phyloP scores from a whole-genome alignment of 2,329 filamentous ascomycete species.

The Hymenoscyphus scutula region DNA sequence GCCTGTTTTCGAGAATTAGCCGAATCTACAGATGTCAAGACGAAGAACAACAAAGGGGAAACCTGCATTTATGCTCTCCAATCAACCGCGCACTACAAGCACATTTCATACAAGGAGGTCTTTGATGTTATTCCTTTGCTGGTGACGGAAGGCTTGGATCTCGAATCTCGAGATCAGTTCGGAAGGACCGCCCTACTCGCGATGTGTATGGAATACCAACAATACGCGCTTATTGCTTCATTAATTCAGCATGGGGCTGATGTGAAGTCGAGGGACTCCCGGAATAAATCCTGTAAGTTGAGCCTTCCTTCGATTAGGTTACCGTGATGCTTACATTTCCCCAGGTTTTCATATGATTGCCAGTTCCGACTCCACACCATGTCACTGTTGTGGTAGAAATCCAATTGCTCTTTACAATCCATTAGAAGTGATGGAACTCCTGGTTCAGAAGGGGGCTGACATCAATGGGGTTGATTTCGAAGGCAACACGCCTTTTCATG shows the following conservation, averaged over 20 bases:
- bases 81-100: no score
- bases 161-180: constrained; percentile 12
- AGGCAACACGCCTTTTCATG: constrained; percentile 14
- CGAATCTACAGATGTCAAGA: constrained; percentile 8
- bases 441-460: constrained; percentile 13
- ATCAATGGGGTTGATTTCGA: constrained; percentile 8
- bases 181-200: constrained; percentile 13
- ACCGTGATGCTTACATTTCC: not conserved
- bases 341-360: no score
- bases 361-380: no score
- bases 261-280: constrained; percentile 10
- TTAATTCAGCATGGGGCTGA: constrained; percentile 12
- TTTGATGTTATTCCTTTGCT: constrained; percentile 7
- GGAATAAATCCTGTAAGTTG: constrained; percentile 15
- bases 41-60: constrained; percentile 13
- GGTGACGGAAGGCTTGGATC: constrained; percentile 11
- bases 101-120: not conserved
- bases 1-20: constrained; percentile 5
- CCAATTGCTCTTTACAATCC: no score
- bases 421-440: not conserved
- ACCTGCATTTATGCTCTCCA: not conserved
- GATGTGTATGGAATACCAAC: no score
- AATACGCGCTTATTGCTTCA: not conserved
- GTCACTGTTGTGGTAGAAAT: no score
- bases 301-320: not conserved